Base-by-base conservation (phyloP, 2,329 filamentous ascomycete genomes). In the Arthrobotrys musiformis region DNA sequence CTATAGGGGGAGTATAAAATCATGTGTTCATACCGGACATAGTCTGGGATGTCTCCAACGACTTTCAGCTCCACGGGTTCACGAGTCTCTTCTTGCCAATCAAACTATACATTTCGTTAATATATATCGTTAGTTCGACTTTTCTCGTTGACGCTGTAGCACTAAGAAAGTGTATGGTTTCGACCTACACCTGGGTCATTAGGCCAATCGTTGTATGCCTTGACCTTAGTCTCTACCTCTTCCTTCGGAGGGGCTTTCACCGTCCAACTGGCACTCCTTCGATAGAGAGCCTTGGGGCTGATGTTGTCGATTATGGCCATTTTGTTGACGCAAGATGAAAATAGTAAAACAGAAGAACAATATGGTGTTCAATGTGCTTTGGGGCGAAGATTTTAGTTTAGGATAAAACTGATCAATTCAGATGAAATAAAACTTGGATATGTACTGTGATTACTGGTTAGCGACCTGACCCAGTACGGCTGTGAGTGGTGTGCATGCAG, bases 21-120 rank as follows among this genome's bases (percentile, higher is more conserved):
- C n/a, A n/a, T n/a, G n/a, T n/a, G n/a, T n/a, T 37, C 74, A 64
- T 77, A 81, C 80, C 79, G 66, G 69, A 78, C 89, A 85, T 91
- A 94, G 0, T 85, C 73, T 0, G 93, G 93, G 61, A 95, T 93
- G 0, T 83, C 82, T 9, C 93, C 93, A 40, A 85, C 86, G 4
- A 94, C 86, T 0, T 81, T 80, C 11, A 94, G 86, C 58, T 89
- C 85, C 2, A 93, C 84, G 0, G 92, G 91, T 0, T 87, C 87
- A 2, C 86, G 86, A 79, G 92, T 87, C 80, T 93, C 90, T 11
- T 88, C 88, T 46, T 90, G 85, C 17, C 86, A 88, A 70, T 92
- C 88, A 80, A 93, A 93, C 90, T 93, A 48, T 19, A 56, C 4
- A 50, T 7, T 5, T 30, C 30, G 28, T 50, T 64, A 58, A 48